Conservation (phyloP, 148 eudicot genomes). For the Fagopyrum homotropicum region DNA sequence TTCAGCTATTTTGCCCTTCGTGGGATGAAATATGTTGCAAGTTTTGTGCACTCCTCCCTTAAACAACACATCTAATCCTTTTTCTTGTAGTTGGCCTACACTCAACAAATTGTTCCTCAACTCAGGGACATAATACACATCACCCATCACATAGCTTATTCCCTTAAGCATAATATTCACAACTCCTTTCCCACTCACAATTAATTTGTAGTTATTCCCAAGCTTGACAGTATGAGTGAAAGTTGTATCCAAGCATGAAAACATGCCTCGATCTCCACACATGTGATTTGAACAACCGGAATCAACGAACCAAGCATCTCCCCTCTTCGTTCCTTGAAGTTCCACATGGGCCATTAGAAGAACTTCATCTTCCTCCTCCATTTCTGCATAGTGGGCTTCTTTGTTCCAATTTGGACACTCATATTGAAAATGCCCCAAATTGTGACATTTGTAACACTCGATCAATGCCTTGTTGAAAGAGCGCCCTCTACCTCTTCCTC, state of each 20-base stretch:
- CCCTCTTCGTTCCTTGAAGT: background rate
- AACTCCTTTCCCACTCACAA: background rate
- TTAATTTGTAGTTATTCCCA: background rate
- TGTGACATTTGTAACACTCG: background rate
- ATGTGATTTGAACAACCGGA: constrained; percentile 18
- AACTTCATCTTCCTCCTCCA: background rate
- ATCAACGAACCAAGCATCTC: constrained; percentile 7
- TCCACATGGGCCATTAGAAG: background rate
- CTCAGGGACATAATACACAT: too few relatives aligned
- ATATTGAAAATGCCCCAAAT: background rate
- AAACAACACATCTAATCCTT: background rate
- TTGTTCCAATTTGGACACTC: background rate
- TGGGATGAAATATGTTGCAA: constrained; percentile 12
- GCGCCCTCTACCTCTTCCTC: too few relatives aligned
- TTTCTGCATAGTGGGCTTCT: background rate
- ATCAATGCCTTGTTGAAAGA: background rate
- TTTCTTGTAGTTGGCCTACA: too few relatives aligned
- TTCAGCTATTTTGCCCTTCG: constrained; percentile 8
- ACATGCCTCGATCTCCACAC: constrained; percentile 11
- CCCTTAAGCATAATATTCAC: background rate
- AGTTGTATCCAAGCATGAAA: background rate
- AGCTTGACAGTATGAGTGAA: constrained; percentile 13
- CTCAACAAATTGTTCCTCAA: too few relatives aligned
- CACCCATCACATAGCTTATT: background rate
- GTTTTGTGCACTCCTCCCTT: constrained; percentile 1